phyloP scores from a whole-genome alignment of 345 rosid species.

The Aquilaria yunnanensis region DNA sequence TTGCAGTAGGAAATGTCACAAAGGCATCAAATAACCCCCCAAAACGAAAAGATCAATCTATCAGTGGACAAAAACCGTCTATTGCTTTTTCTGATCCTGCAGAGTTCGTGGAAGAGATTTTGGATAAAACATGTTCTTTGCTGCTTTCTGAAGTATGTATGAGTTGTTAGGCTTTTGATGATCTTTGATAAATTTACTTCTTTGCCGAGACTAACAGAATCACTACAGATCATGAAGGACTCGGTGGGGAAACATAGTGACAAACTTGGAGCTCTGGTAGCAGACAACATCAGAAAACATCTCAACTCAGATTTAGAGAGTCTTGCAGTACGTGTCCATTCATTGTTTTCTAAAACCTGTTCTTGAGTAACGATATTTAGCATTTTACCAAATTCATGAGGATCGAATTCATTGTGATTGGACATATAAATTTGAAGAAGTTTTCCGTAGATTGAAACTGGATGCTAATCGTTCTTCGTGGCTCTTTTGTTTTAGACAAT shows the following conservation, averaged over 20 bases:
- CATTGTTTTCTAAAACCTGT: neutral
- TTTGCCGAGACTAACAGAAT: neutral
- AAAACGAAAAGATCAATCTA: slow-evolving; percentile 30
- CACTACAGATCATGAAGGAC: slow-evolving; percentile 43
- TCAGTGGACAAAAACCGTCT: slow-evolving; percentile 14
- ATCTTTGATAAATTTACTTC: neutral
- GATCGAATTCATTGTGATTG: no score
- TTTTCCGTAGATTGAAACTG: no score
- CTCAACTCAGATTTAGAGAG: slow-evolving; percentile 51
- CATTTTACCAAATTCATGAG: no score
- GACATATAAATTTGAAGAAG: no score
- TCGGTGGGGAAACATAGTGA: slow-evolving; percentile 35
- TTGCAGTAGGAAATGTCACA: slow-evolving; percentile 42
- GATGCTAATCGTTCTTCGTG: no score
- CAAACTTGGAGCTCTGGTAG: slow-evolving; percentile 39
- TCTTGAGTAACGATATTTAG: neutral
- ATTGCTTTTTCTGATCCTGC: slow-evolving; percentile 35
- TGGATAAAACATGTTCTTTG: slow-evolving; percentile 47
- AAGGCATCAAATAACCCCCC: slow-evolving; percentile 31
- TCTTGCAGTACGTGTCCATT: slow-evolving; percentile 49
- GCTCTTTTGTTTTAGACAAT: slow-evolving; percentile 43
- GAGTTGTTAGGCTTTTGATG: neutral
- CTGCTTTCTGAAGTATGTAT: slow-evolving; percentile 51
- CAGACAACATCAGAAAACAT: slow-evolving; percentile 40
- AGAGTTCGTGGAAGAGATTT: slow-evolving; percentile 64